Percentiles rank a stretch among this genome's conserved stretches.
phyloP scores from a whole-genome alignment of 2,329 filamentous ascomycete species.

The Clarireedia homoeocarpa region DNA sequence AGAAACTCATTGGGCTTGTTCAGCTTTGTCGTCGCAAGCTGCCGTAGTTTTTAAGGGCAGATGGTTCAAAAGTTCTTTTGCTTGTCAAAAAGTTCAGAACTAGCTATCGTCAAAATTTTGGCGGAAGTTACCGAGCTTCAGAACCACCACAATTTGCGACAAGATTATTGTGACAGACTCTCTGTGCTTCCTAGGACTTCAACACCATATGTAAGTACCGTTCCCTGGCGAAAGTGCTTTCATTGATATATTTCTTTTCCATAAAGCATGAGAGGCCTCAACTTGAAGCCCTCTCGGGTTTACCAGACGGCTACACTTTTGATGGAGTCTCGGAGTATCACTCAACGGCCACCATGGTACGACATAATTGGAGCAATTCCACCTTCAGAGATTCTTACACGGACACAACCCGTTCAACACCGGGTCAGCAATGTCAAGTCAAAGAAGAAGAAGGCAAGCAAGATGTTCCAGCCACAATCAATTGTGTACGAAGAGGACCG shows the following conservation, averaged over 20 bases:
- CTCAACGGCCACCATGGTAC: slow-evolving; percentile 29
- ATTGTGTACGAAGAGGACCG: slow-evolving; percentile 78
- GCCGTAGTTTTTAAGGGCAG: slow-evolving; percentile 1
- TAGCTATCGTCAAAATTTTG: slow-evolving; percentile 7
- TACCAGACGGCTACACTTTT: slow-evolving; percentile 39
- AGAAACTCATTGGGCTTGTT: slow-evolving; percentile 17
- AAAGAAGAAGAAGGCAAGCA: slow-evolving; percentile 55
- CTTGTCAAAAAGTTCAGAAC: slow-evolving; percentile 1
- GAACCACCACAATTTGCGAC: slow-evolving; percentile 5
- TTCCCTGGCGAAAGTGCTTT: too few species aligned
- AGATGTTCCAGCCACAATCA: slow-evolving; percentile 70
- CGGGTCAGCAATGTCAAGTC: slow-evolving; percentile 21
- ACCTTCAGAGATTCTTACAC: slow-evolving; percentile 49
- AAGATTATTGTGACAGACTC: background rate
- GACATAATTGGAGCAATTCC: slow-evolving; percentile 33
- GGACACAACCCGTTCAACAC: slow-evolving; percentile 44
- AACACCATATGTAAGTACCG: background rate
- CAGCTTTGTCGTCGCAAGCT: background rate
- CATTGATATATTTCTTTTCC: too few species aligned
- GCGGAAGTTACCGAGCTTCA: slow-evolving; percentile 6
- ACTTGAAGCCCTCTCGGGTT: slow-evolving; percentile 37
- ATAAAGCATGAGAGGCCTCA: slow-evolving; percentile 25
- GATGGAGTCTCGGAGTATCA: slow-evolving; percentile 36
- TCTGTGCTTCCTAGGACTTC: background rate
- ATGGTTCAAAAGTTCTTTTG: slow-evolving; percentile 1